These are phyloP conservation scores for Pseudotsuga menziesii DNA, from an alignment of 75 land plant genomes.

Conservation along the genomic window DNA sequence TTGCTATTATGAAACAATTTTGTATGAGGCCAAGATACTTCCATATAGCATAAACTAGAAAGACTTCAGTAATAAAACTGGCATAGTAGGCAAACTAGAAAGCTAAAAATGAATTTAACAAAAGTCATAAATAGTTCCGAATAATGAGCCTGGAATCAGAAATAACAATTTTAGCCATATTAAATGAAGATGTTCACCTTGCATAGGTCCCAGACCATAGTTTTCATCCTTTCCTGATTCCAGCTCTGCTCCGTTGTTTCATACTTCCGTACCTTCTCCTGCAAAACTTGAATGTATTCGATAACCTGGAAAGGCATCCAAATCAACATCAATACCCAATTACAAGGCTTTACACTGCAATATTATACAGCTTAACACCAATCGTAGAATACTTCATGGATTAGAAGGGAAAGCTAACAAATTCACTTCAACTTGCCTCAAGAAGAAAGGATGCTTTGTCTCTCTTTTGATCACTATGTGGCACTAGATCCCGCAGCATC, in stretches of 20 bases:
- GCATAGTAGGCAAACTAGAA: neutral
- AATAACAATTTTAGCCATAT: neutral
- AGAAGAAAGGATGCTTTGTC: slow-evolving; percentile 93
- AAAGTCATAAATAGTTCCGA: neutral
- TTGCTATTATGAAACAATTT: neutral
- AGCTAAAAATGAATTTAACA: neutral
- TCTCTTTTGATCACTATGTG: slow-evolving; percentile 93
- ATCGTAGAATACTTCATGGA: neutral
- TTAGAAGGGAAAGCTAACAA: neutral
- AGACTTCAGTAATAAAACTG: neutral
- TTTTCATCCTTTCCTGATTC: slow-evolving; percentile 62
- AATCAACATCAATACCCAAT: neutral
- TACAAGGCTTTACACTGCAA: neutral
- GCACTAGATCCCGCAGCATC: slow-evolving; percentile 77
- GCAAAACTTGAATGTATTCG: slow-evolving; percentile 81
- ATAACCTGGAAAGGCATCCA: slow-evolving; percentile 55
- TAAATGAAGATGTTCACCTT: neutral
- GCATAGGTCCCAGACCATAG: slow-evolving; percentile 68
- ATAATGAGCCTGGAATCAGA: neutral
- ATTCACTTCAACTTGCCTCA: slow-evolving; percentile 45
- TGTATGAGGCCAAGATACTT: neutral
- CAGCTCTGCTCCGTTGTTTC: slow-evolving; percentile 62
- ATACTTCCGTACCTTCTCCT: slow-evolving; percentile 77
- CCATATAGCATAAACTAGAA: neutral
- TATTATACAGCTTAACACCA: neutral